Evolutionary conservation across 345 rosid species (phyloP), one percentile per base, ranked within the genome.

Genomic region (Xanthoceras sorbifolium): DNA sequence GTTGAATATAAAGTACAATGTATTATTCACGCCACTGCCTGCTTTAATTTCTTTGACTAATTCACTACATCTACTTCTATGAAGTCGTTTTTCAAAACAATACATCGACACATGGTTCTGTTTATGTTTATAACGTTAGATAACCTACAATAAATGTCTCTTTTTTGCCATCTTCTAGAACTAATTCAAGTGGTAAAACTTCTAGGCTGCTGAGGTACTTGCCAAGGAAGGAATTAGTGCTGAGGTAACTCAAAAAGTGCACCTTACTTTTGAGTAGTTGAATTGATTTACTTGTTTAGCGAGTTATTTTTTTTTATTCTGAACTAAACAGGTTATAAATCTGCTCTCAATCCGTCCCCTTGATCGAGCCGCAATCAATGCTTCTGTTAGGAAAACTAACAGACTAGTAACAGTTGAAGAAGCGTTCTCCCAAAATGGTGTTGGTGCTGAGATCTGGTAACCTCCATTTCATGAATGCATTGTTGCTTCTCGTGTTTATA

Each of bases 371-470:
- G 79, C 90, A 28, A 96, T 96, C 81, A 96, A 93, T 71, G 84
- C 90, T 69, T 96, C 99, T 50, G 98, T 96, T 20, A 87, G 94
- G 79, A 96, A 96, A 84, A 96, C 99, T 46, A 96, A 89, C 90
- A 87, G 99, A 78, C 89, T 96, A 76, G 94, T 96, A 28, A 93
- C 99, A 29, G 92, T 93, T 11, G 99, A 96, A 80, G 98, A 93
- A 90, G 98, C 94, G 64, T 91, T 91, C 79, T 97, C 98, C 64
- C 97, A 94, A 78, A 92, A 93, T 75, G 99, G 97, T 63, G 90
- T 96, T 63, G 95, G 99, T 22, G 97, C 99, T 63, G 99, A 93
- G 80, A 96, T 93, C 85, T 92, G 97, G 97, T 89, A 57, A 22
- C 62, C 62, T 69, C 38, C 26, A 54, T 32, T 63, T 81, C 71